Conservation (phyloP, 2,329 filamentous ascomycete genomes). For the Xylaria digitata region DNA sequence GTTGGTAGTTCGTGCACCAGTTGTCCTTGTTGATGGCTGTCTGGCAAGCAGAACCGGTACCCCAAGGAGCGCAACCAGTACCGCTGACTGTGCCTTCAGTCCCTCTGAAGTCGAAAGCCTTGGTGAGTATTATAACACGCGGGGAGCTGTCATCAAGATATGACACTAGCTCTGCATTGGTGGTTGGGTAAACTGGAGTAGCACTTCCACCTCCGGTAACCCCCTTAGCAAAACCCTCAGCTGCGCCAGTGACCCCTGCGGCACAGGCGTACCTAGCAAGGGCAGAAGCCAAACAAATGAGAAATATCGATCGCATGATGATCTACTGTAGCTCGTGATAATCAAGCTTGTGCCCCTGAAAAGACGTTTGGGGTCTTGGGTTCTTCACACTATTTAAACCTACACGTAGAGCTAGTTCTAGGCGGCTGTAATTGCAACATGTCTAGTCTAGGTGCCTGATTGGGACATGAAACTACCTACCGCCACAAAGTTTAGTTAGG, state of each 20-base stretch:
- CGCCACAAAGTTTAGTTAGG: not conserved
- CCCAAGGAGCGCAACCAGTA: constrained; percentile 69
- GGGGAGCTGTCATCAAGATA: constrained; percentile 66
- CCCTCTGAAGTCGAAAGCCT: constrained; percentile 66
- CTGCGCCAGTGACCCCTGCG: constrained; percentile 52
- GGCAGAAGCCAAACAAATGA: constrained; percentile 24
- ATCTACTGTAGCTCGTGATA: not conserved
- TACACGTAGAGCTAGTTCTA: not conserved
- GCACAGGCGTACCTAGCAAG: constrained; percentile 36
- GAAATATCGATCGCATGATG: constrained; percentile 19
- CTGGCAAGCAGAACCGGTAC: constrained; percentile 65
- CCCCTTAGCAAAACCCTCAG: constrained; percentile 59
- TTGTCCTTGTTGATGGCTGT: constrained; percentile 68
- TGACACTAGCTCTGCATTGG: constrained; percentile 65
- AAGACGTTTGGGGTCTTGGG: not conserved
- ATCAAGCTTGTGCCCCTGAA: constrained; percentile 1
- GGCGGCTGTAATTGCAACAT: not conserved
- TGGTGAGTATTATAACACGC: constrained; percentile 68
- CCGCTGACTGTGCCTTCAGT: constrained; percentile 64
- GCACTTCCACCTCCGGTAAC: constrained; percentile 71
- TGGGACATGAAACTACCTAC: not conserved
- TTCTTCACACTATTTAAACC: constrained; percentile 25
- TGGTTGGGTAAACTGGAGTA: constrained; percentile 63
- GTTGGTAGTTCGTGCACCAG: constrained; percentile 70
- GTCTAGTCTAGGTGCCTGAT: not conserved